Conservation (phyloP, 768 basidiomycete genomes). For the Rossbeevera mucosa region DNA sequence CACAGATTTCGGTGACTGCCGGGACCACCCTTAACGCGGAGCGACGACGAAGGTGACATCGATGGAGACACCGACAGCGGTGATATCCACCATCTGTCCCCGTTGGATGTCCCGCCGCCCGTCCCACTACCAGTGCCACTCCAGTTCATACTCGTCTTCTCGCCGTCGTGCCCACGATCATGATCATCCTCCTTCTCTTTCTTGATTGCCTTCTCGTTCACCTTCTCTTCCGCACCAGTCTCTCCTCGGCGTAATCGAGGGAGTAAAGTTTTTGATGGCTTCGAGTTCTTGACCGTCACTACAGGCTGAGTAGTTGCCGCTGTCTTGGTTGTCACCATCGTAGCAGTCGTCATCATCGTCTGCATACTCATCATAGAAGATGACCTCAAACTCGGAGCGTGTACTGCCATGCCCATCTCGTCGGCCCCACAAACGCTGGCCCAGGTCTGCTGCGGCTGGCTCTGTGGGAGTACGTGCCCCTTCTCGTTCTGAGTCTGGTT, state of each 20-base stretch:
- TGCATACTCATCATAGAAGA: constrained; percentile 14
- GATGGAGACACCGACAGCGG: background rate
- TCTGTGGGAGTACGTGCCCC: background rate
- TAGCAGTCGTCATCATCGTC: background rate
- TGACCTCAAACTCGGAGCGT: constrained; percentile 20
- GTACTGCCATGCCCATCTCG: constrained; percentile 11
- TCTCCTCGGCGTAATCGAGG: background rate
- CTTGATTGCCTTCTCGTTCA: background rate
- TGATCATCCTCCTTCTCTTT: background rate
- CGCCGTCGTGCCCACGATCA: background rate
- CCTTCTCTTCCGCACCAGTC: background rate
- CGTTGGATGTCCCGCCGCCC: too few relatives aligned
- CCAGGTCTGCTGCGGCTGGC: background rate
- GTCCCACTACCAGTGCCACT: background rate
- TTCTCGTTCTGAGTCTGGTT: background rate
- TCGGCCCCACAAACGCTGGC: background rate
- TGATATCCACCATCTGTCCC: background rate
- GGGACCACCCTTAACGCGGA: background rate
- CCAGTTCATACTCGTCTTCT: constrained; percentile 2
- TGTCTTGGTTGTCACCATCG: background rate
- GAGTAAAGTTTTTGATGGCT: background rate
- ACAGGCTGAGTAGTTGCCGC: background rate
- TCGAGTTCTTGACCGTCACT: background rate
- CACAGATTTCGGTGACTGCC: background rate
- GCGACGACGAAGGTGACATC: background rate